These are phyloP conservation scores for Ustilago shanxiensis DNA, from an alignment of 1,284 basidiomycete species.

Conservation along the genomic window DNA sequence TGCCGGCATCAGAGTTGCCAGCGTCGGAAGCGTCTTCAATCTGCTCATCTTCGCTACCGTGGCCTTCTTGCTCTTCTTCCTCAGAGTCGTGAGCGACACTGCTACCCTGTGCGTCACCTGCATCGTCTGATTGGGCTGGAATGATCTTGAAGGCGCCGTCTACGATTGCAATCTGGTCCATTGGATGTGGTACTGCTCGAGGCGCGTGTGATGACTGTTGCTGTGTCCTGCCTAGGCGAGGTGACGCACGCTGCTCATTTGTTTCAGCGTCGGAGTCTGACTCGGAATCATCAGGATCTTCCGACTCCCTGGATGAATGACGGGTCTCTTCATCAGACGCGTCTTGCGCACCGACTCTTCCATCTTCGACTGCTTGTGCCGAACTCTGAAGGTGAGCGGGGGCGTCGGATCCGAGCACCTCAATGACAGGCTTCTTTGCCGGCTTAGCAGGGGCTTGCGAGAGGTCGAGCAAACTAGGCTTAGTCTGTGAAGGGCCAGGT, in stretches of 20 bases:
- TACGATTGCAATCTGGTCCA: constrained; percentile 43
- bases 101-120: constrained; percentile 3
- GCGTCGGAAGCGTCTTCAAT: constrained; percentile 5
- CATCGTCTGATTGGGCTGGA: constrained; percentile 10
- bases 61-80: not conserved
- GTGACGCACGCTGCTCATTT: not conserved
- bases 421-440: constrained; percentile 33
- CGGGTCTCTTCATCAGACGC: constrained; percentile 12
- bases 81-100: not conserved
- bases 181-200: constrained; percentile 18
- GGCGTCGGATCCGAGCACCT: constrained; percentile 15
- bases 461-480: constrained; percentile 24
- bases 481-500: constrained; percentile 8
- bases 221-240: not conserved
- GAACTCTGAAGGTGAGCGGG: not conserved
- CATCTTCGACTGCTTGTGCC: not conserved
- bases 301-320: constrained; percentile 11
- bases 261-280: constrained; percentile 13
- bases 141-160: constrained; percentile 37
- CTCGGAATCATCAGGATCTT: constrained; percentile 5
- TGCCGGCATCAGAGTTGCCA: not conserved
- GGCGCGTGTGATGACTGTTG: not conserved
- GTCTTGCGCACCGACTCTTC: not conserved
- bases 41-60: constrained; percentile 7
- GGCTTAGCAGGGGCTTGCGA: constrained; percentile 12